These are phyloP conservation scores for Candida sithepensis DNA, from an alignment of 805 yeast species.

Conservation along the genomic window DNA sequence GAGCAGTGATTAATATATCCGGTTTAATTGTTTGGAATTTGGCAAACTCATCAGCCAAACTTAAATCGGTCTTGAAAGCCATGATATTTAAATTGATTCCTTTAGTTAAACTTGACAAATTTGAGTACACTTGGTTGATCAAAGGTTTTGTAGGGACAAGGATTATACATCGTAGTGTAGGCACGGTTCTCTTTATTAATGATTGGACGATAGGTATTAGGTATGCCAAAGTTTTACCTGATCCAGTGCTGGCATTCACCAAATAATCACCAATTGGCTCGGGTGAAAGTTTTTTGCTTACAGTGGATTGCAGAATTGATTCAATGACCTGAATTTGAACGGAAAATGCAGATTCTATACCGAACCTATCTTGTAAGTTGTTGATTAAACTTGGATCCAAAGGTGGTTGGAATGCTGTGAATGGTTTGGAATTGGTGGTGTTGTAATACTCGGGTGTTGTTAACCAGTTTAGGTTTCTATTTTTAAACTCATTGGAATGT, in stretches of 20 bases:
- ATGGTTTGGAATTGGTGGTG: conserved; percentile 44
- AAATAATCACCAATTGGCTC: conserved; percentile 68
- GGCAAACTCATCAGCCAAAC: conserved; percentile 58
- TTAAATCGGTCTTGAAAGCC: conserved; percentile 51
- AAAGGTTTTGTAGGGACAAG: conserved; percentile 90
- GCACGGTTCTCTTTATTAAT: conserved; percentile 59
- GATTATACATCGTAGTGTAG: conserved; percentile 69
- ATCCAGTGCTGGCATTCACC: conserved; percentile 93
- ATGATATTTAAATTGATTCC: conserved; percentile 68
- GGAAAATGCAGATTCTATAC: conserved; percentile 61
- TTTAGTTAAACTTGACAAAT: conserved; percentile 53
- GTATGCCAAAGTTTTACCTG: conserved; percentile 93
- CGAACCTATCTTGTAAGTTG: conserved; percentile 43
- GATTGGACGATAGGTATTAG: conserved; percentile 77
- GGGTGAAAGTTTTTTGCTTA: conserved; percentile 41
- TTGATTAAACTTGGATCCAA: conserved; percentile 40
- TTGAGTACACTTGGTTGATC: conserved; percentile 73
- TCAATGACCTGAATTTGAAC: conserved; percentile 71
- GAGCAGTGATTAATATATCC: conserved; percentile 68
- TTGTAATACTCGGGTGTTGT: conserved; percentile 57
- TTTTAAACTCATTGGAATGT: conserved; percentile 28
- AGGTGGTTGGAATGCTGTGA: conserved; percentile 40
- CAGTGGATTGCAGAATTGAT: conserved; percentile 40
- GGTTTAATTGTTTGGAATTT: conserved; percentile 46
- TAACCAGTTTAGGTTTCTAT: conserved; percentile 58